Conservation (phyloP, 768 basidiomycete species). For the Boletus edulis region DNA sequence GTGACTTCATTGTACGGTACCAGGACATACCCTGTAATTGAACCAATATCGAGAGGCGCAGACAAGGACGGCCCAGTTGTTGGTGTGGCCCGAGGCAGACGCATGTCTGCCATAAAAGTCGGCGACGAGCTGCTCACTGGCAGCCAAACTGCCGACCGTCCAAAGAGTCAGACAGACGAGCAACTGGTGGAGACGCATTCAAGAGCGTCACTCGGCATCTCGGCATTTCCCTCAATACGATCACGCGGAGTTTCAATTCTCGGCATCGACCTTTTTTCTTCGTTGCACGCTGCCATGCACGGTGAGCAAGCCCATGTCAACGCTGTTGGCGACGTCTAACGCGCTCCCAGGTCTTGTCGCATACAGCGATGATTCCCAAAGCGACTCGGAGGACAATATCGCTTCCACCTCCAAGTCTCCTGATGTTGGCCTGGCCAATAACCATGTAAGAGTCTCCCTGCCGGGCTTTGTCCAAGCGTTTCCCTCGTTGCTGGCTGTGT, state of each 20-base stretch:
- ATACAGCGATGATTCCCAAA: constrained; percentile 64
- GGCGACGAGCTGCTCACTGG: constrained; percentile 37
- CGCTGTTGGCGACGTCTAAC: constrained; percentile 4
- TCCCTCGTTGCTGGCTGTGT: constrained; percentile 64
- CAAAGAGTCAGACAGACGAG: constrained; percentile 37
- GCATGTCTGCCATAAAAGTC: constrained; percentile 48
- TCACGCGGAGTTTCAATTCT: constrained; percentile 25
- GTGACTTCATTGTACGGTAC: background rate
- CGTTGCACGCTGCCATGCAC: constrained; percentile 24
- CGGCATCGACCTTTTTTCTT: background rate
- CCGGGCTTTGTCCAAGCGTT: constrained; percentile 41
- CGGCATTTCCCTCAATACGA: constrained; percentile 10
- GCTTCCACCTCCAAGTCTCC: constrained; percentile 28
- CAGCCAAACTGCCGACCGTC: constrained; percentile 30
- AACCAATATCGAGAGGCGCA: constrained; percentile 97
- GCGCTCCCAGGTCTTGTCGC: constrained; percentile 50
- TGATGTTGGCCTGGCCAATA: constrained; percentile 13
- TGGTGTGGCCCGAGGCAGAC: constrained; percentile 62
- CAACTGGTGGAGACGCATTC: constrained; percentile 28
- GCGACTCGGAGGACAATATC: constrained; percentile 48
- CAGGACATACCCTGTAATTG: constrained; percentile 82
- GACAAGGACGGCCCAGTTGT: constrained; percentile 98
- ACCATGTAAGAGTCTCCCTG: constrained; percentile 63
- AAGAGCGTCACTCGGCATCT: constrained; percentile 22
- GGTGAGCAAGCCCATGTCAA: constrained; percentile 20